Conservation (phyloP, 148 eudicot genomes). For the Camellia granthamiana region DNA sequence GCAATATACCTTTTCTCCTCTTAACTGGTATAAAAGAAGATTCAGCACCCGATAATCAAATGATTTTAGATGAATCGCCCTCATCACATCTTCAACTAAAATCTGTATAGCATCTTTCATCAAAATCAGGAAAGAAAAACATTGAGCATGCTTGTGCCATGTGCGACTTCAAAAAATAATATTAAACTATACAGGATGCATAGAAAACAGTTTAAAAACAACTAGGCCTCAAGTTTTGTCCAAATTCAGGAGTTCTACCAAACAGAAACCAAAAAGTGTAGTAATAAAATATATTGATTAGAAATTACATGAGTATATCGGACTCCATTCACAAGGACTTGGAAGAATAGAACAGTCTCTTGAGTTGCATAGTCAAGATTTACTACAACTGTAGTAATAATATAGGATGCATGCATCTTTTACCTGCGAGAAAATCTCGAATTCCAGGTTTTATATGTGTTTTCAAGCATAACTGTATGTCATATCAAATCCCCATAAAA, state of each 20-base stretch:
- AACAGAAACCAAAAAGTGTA: no score
- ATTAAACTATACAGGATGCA: background rate
- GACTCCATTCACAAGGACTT: background rate
- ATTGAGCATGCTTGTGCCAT: background rate
- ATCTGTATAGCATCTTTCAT: constrained; percentile 39
- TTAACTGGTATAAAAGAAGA: constrained; percentile 78
- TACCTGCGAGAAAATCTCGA: background rate
- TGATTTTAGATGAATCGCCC: constrained; percentile 86
- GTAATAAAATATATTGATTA: background rate
- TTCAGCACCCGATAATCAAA: constrained; percentile 92
- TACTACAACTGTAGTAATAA: background rate
- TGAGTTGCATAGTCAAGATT: background rate
- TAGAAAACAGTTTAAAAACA: background rate
- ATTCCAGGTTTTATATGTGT: background rate
- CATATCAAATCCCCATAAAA: background rate
- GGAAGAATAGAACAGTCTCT: background rate
- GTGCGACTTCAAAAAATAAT: background rate
- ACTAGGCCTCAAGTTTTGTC: background rate
- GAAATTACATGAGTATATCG: background rate
- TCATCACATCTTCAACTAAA: constrained; percentile 62
- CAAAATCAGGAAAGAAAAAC: constrained; percentile 6
- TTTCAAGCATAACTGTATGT: constrained; percentile 1
- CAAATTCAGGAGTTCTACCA: background rate
- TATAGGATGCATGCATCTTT: background rate
- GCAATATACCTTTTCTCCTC: constrained; percentile 61